phyloP scores from a whole-genome alignment of 352 stramenopile species.

The Phytopythium helicoides region DNA sequence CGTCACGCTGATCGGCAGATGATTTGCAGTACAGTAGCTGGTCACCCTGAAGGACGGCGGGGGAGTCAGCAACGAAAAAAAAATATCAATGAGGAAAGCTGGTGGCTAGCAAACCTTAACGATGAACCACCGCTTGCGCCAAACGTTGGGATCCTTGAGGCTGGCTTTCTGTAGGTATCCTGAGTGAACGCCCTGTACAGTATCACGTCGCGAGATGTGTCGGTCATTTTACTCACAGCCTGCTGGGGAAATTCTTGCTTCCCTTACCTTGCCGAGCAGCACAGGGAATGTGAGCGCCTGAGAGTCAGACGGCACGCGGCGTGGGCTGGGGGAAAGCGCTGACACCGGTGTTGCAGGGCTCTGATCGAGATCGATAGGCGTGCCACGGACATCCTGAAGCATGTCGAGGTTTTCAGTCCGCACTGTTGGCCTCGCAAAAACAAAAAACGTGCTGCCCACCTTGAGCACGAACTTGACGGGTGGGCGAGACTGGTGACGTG shows the following conservation, averaged over 20 bases:
- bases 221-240: not conserved
- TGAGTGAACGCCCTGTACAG: conserved; percentile 56
- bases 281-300: conserved; percentile 63
- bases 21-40: conserved; percentile 87
- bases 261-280: conserved; percentile 64
- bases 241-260: not conserved
- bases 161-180: conserved; percentile 84
- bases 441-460: conserved; percentile 15
- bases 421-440: too few relatives aligned
- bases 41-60: conserved; percentile 51
- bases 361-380: conserved; percentile 67
- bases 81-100: not conserved
- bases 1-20: conserved; percentile 75
- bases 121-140: conserved; percentile 86
- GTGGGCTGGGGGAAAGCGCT: conserved; percentile 1
- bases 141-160: conserved; percentile 72
- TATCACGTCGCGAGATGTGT: not conserved
- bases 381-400: conserved; percentile 60
- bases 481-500: conserved; percentile 56
- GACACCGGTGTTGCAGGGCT: conserved; percentile 23
- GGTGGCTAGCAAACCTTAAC: conserved; percentile 43
- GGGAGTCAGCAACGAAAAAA: not conserved
- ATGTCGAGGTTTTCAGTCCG: not conserved
- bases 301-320: conserved; percentile 24
- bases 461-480: conserved; percentile 85